Conservation (phyloP, 345 rosid genomes). For the Populus tremula region DNA sequence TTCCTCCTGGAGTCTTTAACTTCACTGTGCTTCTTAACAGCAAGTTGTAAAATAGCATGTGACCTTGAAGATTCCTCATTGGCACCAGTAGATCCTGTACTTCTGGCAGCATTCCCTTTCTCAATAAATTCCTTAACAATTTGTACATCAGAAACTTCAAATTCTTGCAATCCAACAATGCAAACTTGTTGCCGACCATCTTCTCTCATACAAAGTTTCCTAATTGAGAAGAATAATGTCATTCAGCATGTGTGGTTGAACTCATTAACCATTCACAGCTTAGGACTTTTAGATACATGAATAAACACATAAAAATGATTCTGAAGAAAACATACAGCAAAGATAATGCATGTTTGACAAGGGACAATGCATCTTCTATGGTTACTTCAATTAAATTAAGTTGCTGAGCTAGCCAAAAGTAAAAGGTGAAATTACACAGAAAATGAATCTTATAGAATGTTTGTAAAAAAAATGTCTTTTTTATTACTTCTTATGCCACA, state of each 20-base stretch:
- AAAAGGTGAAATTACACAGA: background rate
- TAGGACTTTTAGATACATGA: background rate
- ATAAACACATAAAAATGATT: background rate
- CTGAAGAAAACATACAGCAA: background rate
- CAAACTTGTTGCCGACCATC: slow-evolving; percentile 99
- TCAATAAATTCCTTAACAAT: slow-evolving; percentile 92
- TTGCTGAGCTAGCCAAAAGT: background rate
- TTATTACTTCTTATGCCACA: background rate
- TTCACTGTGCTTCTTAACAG: slow-evolving; percentile 78
- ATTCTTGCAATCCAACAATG: slow-evolving; percentile 97
- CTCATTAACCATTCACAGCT: slow-evolving; percentile 6
- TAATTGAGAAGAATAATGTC: slow-evolving; percentile 21
- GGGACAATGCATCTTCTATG: background rate
- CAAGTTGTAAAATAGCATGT: slow-evolving; percentile 97
- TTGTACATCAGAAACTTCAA: slow-evolving; percentile 90
- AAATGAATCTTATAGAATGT: background rate
- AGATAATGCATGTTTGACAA: background rate
- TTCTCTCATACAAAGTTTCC: slow-evolving; percentile 99
- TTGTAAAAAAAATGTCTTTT: background rate
- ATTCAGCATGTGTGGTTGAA: slow-evolving; percentile 11
- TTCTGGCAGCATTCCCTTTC: slow-evolving; percentile 87
- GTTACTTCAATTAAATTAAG: background rate
- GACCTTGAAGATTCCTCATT: slow-evolving; percentile 99
- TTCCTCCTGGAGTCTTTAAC: slow-evolving; percentile 76
- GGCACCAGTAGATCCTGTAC: slow-evolving; percentile 97